Conservation (phyloP, 2,329 filamentous ascomycete species). For the Karstenula rhodostoma region DNA sequence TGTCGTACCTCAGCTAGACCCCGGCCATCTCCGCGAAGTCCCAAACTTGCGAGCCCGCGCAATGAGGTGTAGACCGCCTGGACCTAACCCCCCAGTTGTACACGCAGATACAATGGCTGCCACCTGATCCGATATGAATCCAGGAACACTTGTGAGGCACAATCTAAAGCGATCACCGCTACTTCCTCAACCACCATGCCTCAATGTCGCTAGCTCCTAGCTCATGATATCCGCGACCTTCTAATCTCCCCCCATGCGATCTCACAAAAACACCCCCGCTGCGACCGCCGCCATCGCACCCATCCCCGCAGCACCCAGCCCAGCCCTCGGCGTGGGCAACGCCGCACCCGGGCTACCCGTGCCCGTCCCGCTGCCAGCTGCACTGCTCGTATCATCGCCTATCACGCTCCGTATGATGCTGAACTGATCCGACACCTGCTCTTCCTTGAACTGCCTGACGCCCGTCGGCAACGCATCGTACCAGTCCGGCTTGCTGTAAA, state of each 20-base stretch:
- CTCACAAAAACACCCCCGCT: conserved; percentile 37
- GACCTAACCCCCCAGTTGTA: not conserved
- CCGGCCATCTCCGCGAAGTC: not conserved
- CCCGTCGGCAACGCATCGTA: conserved; percentile 39
- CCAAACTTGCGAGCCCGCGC: not conserved
- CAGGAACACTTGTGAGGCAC: not conserved
- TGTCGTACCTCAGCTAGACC: not conserved
- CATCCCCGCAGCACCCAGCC: conserved; percentile 29
- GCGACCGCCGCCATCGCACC: conserved; percentile 39
- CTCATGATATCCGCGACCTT: not conserved
- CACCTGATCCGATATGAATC: not conserved
- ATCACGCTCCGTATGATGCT: conserved; percentile 38
- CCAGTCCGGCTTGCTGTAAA: conserved; percentile 35
- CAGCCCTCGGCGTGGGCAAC: conserved; percentile 31
- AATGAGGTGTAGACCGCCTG: not conserved
- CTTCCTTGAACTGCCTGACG: conserved; percentile 40
- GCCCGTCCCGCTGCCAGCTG: conserved; percentile 23
- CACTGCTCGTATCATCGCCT: conserved; percentile 8
- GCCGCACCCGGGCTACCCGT: conserved; percentile 31
- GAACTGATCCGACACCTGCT: conserved; percentile 41
- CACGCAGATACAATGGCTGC: not conserved
- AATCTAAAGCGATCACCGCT: not conserved
- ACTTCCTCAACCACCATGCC: not conserved
- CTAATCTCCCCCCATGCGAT: too few relatives aligned
- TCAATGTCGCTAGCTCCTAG: not conserved